Conservation (phyloP, 495 filamentous ascomycete genomes). For the Thermothielavioides terrestris region DNA sequence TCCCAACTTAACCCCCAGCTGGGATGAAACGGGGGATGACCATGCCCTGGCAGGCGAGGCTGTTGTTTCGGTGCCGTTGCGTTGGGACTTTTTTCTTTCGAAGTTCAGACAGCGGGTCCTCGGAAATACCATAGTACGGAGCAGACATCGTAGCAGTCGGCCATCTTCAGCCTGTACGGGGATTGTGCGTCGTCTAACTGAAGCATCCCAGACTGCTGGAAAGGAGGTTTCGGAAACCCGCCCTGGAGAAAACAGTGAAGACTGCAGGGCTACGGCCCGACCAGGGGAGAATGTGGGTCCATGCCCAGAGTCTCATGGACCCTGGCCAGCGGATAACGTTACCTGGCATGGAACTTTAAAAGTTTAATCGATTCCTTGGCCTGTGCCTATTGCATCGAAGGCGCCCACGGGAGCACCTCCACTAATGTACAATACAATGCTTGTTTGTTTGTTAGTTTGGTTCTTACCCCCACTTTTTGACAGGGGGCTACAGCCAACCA, state of each 20-base stretch:
- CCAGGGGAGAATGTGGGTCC: not conserved
- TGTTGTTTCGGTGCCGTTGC: constrained; percentile 14
- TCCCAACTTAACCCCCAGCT: not conserved
- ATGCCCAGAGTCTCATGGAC: not conserved
- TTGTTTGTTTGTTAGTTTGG: no score
- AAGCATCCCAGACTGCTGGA: not conserved
- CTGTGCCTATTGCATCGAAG: no score
- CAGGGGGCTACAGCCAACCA: no score
- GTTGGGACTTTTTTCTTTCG: not conserved
- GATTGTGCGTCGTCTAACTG: no score
- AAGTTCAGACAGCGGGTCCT: not conserved
- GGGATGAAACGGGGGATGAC: not conserved
- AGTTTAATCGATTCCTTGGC: no score
- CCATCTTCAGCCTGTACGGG: no score
- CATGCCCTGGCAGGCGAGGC: not conserved
- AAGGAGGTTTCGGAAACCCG: not conserved
- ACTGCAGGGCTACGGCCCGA: constrained; percentile 1
- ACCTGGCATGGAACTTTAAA: not conserved
- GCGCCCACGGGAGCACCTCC: no score
- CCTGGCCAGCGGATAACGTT: not conserved
- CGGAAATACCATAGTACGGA: not conserved
- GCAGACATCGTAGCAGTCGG: no score
- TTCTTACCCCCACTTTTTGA: no score
- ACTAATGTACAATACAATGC: no score
- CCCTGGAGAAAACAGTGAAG: not conserved